These are phyloP conservation scores for Camelina neglecta DNA, from an alignment of 345 rosid genomes.

Conservation along the genomic window DNA sequence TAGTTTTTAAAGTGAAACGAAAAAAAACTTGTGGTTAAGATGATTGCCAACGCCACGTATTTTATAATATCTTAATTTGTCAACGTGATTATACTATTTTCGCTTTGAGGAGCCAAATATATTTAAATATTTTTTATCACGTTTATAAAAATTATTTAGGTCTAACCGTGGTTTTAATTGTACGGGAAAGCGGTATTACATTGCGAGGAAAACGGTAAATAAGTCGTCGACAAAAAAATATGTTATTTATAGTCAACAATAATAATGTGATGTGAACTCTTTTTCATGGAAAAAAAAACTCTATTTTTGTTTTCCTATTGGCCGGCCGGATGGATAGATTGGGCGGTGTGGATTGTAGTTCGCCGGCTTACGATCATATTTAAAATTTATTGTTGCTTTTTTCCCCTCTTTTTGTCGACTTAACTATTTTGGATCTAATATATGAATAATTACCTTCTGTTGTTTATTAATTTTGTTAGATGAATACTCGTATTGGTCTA, in stretches of 20 bases:
- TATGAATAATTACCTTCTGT: neutral
- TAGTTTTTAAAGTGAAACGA: neutral
- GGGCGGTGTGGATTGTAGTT: constrained; percentile 37
- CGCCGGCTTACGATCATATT: constrained; percentile 13
- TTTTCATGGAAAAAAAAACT: neutral
- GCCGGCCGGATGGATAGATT: constrained; percentile 33
- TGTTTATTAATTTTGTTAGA: neutral
- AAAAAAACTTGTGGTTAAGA: neutral
- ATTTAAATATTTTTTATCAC: neutral
- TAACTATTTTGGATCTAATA: neutral
- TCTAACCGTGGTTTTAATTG: no score
- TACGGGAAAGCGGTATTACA: no score
- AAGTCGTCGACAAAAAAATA: neutral
- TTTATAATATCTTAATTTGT: neutral
- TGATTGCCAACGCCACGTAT: neutral
- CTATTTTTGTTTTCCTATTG: constrained; percentile 15
- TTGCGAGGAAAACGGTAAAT: no score
- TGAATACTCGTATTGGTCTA: neutral
- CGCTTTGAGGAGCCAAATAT: neutral
- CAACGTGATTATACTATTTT: constrained; percentile 3
- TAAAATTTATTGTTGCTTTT: neutral
- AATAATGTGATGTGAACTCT: neutral
- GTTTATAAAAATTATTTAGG: neutral
- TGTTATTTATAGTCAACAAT: neutral
- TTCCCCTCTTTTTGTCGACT: neutral